Base-by-base conservation (phyloP, 306 rosid species). In the Gillenia trifoliata region DNA sequence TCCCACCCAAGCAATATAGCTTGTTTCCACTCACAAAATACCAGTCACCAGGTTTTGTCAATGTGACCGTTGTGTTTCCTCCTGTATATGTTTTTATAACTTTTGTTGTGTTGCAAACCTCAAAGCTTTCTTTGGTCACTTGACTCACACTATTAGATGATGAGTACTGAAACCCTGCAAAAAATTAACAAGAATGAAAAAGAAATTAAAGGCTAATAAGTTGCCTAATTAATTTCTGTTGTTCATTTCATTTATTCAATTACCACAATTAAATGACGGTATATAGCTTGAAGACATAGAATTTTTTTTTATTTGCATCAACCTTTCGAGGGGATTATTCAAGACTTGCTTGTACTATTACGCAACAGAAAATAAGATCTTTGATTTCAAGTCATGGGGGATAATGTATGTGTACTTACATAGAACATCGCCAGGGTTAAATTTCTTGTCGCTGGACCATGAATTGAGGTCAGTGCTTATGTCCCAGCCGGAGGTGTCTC, bases 401-500 rank as follows among this genome's bases (percentile, higher is more conserved):
- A 45, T 45, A 13, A 60, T 60, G 20, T 2, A 61, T 16, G 25
- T 29, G 4, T 22, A 75, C 89, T 74, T 84, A 91, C 98, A 49
- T 29, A 94, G 88, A 77, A 61, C 76, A 69, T 94, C 98, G 0
- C 97, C 97, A 0, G 77, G 85, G 1, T 60, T 38, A 67, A 91
- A 94, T 10, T 61, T 86, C 81, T 94, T 91, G 80, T 72, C 86
- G 0, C 77, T 73, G 36, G 74, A 15, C 98, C 98, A 94, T 4
- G 97, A 28, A 6, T 68, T 82, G n/a, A 94, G 92, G 85, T 87
- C 64, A 8, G 90, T 74, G 83, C 98, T 94, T 30, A 91, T 88
- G 82, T 94, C 98, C 97, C 98, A 94, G 43, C 97, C 98, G 33
- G 98, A 82, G 79, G 0, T 82, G 81, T 81, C 98, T 31, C 98